Conservation (phyloP, 495 filamentous ascomycete species). For the Gamarada debralockiae region DNA sequence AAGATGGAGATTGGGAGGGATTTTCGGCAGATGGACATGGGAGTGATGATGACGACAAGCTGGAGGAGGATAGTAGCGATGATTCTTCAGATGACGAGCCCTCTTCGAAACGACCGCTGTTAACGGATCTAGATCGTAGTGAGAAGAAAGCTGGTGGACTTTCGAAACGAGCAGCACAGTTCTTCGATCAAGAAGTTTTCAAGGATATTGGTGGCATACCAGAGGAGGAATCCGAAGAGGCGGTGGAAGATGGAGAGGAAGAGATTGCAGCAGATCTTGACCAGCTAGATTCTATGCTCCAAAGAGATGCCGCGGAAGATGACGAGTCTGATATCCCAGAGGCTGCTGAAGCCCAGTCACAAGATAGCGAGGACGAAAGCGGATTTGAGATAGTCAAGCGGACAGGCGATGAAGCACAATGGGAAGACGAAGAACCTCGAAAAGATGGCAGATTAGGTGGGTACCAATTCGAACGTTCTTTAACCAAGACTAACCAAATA, state of each 20-base stretch:
- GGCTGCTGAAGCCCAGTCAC: constrained; percentile 32
- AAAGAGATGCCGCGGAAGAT: constrained; percentile 30
- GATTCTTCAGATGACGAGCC: constrained; percentile 48
- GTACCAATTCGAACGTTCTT: constrained; percentile 1
- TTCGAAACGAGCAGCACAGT: constrained; percentile 77
- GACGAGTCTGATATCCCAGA: constrained; percentile 30
- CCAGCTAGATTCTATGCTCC: constrained; percentile 10
- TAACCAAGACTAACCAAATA: constrained; percentile 6
- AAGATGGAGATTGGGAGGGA: constrained; percentile 88
- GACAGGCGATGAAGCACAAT: constrained; percentile 52
- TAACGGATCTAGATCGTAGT: constrained; percentile 48
- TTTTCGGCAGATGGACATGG: constrained; percentile 67
- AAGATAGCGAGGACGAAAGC: constrained; percentile 42
- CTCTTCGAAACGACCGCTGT: constrained; percentile 33
- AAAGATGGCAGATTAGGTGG: constrained; percentile 69
- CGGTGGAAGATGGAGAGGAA: constrained; percentile 48
- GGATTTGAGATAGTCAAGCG: constrained; percentile 54
- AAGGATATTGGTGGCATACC: constrained; percentile 65
- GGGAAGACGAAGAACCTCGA: constrained; percentile 64
- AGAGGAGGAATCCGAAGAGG: constrained; percentile 38
- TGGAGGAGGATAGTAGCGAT: constrained; percentile 56
- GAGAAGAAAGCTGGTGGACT: constrained; percentile 49
- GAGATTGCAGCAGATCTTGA: constrained; percentile 39
- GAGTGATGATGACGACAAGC: constrained; percentile 48
- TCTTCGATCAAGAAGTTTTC: constrained; percentile 97